Percentiles rank a stretch among this genome's conserved stretches.
phyloP scores from a whole-genome alignment of 495 filamentous ascomycete genomes.

The Aspergillus egyptiacus region DNA sequence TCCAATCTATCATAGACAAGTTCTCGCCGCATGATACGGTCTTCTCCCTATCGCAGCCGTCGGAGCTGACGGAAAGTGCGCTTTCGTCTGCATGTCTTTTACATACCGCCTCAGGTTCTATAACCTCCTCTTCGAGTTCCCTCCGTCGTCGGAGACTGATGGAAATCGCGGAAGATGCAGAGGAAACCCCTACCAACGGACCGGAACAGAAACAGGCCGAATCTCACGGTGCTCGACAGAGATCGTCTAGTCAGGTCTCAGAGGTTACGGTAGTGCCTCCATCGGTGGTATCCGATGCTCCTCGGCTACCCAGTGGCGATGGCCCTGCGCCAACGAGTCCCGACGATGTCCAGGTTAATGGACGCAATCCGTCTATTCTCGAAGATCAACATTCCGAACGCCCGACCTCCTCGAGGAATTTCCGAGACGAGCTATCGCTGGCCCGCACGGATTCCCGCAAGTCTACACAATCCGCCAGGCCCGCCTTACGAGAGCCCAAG shows the following conservation, averaged over 20 bases:
- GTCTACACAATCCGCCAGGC: conserved; percentile 63
- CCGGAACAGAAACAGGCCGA: conserved; percentile 24
- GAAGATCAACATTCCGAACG: conserved; percentile 12
- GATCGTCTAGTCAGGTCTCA: conserved; percentile 35
- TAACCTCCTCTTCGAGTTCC: conserved; percentile 79
- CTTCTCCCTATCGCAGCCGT: conserved; percentile 62
- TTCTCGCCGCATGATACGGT: conserved; percentile 84
- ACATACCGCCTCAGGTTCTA: conserved; percentile 82
- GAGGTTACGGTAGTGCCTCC: conserved; percentile 36
- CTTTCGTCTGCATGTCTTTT: conserved; percentile 84
- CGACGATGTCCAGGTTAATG: conserved; percentile 19
- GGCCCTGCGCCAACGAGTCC: conserved; percentile 13
- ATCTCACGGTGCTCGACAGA: conserved; percentile 21
- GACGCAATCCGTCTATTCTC: conserved; percentile 13
- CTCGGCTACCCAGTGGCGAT: conserved; percentile 17
- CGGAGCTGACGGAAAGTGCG: conserved; percentile 79
- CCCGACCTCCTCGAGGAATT: conserved; percentile 22
- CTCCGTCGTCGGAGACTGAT: conserved; percentile 68
- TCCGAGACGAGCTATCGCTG: conserved; percentile 37
- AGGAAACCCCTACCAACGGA: conserved; percentile 59
- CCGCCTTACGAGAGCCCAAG: conserved; percentile 58
- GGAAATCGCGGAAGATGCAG: conserved; percentile 81
- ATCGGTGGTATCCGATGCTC: conserved; percentile 15
- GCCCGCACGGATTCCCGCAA: conserved; percentile 35
- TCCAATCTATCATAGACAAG: conserved; percentile 75